Evolutionary conservation across 306 rosid genomes (phyloP), one percentile per base, ranked within the genome.

Genomic region (Purshia tridentata): DNA sequence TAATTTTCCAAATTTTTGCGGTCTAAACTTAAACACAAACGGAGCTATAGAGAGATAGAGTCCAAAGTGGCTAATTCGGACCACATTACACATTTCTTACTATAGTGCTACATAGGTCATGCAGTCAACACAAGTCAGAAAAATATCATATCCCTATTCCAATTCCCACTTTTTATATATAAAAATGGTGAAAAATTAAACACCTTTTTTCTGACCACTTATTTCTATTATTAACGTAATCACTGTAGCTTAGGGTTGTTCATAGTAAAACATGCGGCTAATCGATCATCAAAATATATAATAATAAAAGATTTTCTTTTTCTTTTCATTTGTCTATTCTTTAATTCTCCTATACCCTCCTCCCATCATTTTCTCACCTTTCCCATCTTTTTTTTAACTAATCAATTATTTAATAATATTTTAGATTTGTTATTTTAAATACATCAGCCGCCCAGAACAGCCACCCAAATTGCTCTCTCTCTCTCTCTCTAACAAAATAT

Each of bases 361-460:
- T 54, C 69, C 80, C 81, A 73, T 73, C 85, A 67, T 53, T 77
- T 81, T 67, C 72, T 8, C 8, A 67, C 63, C 60, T 59, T 37
- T 39, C 55, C 46, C 8, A 42, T 19, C 41, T 18, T 6, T 53
- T 68, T 50, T 39, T 57, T 53, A 63, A 60, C 75, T 57, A 81
- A 22, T 65, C 69, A 73, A 77, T 80, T 56, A 73, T 50, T 42
- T 51, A 56, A 64, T 72, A 73, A 46, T 15, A 20, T 69, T 35
- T 55, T 58, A 18, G 42, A 64, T 77, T 69, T 55, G 56, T 77
- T 81, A 81, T 76, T 83, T 84, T 85, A 87, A 85, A 75, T 84
- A 71, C 88, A 85, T 22, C 72, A 80, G 90, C 97, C 93, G 94
- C 91, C 92, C 89, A 90, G 93, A 90, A 86, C 45, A 90, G 90